Percentiles rank a stretch among this genome's conserved stretches.
phyloP scores from a whole-genome alignment of 1,284 basidiomycete genomes.

The Puccinia coronata region DNA sequence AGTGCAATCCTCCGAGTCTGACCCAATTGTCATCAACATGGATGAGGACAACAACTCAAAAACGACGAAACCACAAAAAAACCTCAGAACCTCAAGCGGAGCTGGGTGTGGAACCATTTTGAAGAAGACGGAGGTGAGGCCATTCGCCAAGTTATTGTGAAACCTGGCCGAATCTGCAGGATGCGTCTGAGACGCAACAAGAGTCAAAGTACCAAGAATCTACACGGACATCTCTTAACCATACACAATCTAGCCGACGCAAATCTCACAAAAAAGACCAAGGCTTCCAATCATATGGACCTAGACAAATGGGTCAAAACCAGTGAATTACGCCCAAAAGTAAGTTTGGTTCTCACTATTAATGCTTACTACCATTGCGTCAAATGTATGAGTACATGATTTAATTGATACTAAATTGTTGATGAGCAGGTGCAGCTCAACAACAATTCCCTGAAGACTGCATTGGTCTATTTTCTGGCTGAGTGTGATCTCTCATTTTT shows the following conservation, averaged over 20 bases:
- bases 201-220: background rate
- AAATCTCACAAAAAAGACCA: background rate
- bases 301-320: background rate
- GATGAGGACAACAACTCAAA: too few relatives aligned
- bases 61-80: too few relatives aligned
- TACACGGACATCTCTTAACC: background rate
- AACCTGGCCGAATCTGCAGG: background rate
- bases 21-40: too few relatives aligned
- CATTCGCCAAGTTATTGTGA: background rate
- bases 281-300: background rate
- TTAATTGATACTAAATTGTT: background rate
- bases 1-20: too few relatives aligned
- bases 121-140: background rate
- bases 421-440: background rate
- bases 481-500: background rate
- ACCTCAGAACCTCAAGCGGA: background rate
- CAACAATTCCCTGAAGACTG: background rate
- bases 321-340: background rate
- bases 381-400: background rate
- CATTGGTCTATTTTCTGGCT: constrained; percentile 3
- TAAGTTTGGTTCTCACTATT: background rate
- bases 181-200: background rate
- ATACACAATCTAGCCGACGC: background rate
- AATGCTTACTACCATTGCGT: background rate
- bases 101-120: constrained; percentile 28